phyloP scores from a whole-genome alignment of 257 asterid genomes.

The Solanum raphanifolium region DNA sequence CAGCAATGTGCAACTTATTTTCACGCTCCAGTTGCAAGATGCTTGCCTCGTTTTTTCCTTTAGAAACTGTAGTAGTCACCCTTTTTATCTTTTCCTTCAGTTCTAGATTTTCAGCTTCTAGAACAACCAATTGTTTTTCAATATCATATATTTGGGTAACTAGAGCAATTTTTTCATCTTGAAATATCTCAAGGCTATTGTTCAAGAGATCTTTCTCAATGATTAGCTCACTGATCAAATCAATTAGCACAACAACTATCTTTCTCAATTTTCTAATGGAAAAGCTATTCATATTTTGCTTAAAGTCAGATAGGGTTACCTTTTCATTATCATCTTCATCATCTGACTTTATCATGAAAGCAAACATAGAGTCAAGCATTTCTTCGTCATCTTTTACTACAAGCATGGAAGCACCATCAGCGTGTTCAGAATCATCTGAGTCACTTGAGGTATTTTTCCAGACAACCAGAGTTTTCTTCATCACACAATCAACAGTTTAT shows the following conservation, averaged over 20 bases:
- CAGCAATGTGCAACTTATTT: neutral
- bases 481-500: neutral
- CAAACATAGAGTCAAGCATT: neutral
- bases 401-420: neutral
- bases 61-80: neutral
- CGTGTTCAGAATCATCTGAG: neutral
- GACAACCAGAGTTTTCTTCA: neutral
- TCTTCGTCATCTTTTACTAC: neutral
- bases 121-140: neutral
- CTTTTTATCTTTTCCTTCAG: no score
- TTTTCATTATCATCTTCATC: neutral
- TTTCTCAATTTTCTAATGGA: neutral
- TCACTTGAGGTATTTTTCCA: neutral
- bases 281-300: no score
- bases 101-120: neutral
- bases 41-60: neutral
- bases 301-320: neutral
- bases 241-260: neutral
- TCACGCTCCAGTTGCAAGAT: neutral
- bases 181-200: neutral
- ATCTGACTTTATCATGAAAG: neutral
- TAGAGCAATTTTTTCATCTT: neutral
- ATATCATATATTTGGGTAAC: neutral
- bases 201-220: neutral
- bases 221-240: neutral